Evolutionary conservation across 2,329 filamentous ascomycete species (phyloP).

Genomic region (Zasmidium citrigriseum): DNA sequence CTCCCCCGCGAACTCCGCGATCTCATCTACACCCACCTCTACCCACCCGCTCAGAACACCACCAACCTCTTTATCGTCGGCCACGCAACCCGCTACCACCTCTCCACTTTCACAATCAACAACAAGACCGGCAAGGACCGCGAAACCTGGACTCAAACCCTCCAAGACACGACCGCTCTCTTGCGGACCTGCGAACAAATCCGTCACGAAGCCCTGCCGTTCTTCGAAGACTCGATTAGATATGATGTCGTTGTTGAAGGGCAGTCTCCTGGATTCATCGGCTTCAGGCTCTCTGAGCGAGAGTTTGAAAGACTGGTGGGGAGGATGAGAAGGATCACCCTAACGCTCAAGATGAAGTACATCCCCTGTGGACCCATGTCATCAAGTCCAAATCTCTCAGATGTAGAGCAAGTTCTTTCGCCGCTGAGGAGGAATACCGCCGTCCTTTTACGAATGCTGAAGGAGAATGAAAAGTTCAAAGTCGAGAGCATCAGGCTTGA

Average conservation of each 20-base stretch:
- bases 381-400: neutral
- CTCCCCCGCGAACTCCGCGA: neutral
- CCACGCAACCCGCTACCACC: no score
- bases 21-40: neutral
- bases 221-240: neutral
- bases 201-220: neutral
- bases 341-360: neutral
- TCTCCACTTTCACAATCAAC: no score
- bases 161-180: no score
- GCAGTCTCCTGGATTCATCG: neutral
- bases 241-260: neutral
- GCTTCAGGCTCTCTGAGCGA: neutral
- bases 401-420: neutral
- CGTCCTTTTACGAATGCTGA: neutral
- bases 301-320: neutral
- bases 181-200: neutral
- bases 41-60: neutral
- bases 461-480: neutral
- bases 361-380: neutral
- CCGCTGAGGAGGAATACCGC: neutral
- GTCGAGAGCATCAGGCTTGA: neutral
- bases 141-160: no score
- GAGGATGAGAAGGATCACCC: neutral
- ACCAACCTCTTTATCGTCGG: no score
- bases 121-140: no score